These are phyloP conservation scores for Leccinum subgranulosum DNA, from an alignment of 768 basidiomycete species.

Conservation along the genomic window DNA sequence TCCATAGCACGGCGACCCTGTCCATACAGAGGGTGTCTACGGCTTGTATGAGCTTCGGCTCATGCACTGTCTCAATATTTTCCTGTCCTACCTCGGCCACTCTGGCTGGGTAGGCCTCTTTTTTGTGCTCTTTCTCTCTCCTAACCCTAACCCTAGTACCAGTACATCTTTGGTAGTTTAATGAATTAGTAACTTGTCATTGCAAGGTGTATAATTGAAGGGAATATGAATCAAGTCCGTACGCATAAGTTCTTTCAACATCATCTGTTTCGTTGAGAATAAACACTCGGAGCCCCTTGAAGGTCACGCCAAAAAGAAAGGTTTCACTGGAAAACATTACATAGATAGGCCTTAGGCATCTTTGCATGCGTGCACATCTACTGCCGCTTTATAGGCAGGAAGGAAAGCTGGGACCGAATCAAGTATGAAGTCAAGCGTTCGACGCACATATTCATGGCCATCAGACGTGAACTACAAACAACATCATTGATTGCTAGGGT, in stretches of 20 bases:
- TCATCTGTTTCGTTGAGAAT: too few species aligned
- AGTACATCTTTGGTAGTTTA: not conserved
- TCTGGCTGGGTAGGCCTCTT: conserved; percentile 37
- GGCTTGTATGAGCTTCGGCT: conserved; percentile 60
- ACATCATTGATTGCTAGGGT: not conserved
- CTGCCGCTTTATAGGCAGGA: not conserved
- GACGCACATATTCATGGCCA: not conserved
- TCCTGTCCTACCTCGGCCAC: conserved; percentile 63
- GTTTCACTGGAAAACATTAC: too few species aligned
- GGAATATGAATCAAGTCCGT: too few species aligned
- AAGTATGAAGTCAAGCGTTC: not conserved
- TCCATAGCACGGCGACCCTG: conserved; percentile 56
- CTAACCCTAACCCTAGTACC: conserved; percentile 34
- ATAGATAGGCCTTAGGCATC: not conserved
- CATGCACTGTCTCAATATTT: conserved; percentile 83
- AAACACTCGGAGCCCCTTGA: too few species aligned
- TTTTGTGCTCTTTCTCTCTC: conserved; percentile 4
- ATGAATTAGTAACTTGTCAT: too few species aligned
- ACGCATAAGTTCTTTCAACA: too few species aligned
- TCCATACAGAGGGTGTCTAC: conserved; percentile 42
- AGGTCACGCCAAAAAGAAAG: too few species aligned
- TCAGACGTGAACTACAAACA: conserved; percentile 1
- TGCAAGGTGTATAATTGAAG: too few species aligned
- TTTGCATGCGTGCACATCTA: not conserved
- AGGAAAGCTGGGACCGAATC: not conserved